Base-by-base conservation (phyloP, 164 flowering plant species). In the Pachysandra terminalis region DNA sequence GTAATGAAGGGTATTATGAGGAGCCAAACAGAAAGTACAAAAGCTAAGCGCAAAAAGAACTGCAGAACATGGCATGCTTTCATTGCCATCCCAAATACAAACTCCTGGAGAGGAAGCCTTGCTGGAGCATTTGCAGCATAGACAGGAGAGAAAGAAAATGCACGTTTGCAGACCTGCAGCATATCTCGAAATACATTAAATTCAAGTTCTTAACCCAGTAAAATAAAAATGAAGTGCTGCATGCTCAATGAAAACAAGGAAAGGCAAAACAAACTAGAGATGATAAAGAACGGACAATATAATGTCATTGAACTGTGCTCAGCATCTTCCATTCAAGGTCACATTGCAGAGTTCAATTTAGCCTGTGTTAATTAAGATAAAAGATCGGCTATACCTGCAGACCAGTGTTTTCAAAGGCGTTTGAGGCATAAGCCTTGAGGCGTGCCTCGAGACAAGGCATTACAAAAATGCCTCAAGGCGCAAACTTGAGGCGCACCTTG, bases 61-160 rank as follows among this genome's bases (percentile, higher is more conserved):
- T 91, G 94, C 80, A 96, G 69, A 61, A 92, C 91, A 81, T 90
- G 95, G 73, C 87, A 91, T 41, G 98, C 90, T 79, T 96, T 96
- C 92, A 85, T 87, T 32, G 83, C 96, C 75, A 96, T 90, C 70
- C 99, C 99, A 78, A 91, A 72, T 35, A 91, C 75, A 83, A 96
- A 90, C 80, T 96, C 99, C 73, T 84, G 93, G 81, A 96, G 85
- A 71, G 97, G 99, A 73, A 96, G 93, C 80, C 97, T 87, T 26
- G 89, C 73, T 32, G 99, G 99, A 37, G 99, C 99, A 85, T 96
- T 86, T 32, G 86, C 96, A 49, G 99, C 99, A 84, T 96, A 96
- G 21, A 96, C 98, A 32, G 99, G 98, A 41, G 99, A 96, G 79
- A 96, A 96, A 9, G 98, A 85, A 81, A 96, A 96, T 52, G 96